phyloP scores from a whole-genome alignment of 2,329 filamentous ascomycete species.

The Fonsecaea erecta region DNA sequence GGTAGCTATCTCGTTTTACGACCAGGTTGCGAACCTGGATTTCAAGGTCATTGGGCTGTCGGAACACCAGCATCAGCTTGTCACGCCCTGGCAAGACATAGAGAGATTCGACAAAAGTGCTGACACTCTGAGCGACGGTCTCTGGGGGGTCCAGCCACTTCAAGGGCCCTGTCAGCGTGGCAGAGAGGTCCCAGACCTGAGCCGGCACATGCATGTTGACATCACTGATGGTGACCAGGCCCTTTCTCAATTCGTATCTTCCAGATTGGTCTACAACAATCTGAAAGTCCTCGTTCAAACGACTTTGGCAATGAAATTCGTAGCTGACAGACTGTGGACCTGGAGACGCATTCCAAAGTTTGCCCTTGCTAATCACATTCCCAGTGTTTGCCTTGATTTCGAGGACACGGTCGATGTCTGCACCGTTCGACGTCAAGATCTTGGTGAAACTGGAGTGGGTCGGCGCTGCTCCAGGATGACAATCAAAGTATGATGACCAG shows the following conservation, averaged over 20 bases:
- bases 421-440: conserved; percentile 47
- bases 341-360: conserved; percentile 23
- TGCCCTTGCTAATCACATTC: conserved; percentile 8
- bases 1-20: conserved; percentile 23
- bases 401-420: conserved; percentile 48
- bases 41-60: conserved; percentile 36
- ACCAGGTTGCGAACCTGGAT: conserved; percentile 30
- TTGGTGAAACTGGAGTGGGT: conserved; percentile 43
- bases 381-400: conserved; percentile 40
- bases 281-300: conserved; percentile 40
- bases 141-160: conserved; percentile 37
- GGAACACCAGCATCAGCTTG: conserved; percentile 40
- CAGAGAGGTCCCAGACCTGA: conserved; percentile 48
- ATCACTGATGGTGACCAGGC: conserved; percentile 40
- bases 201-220: conserved; percentile 48
- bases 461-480: conserved; percentile 2
- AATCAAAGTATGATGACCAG: conserved; percentile 44
- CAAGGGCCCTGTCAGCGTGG: conserved; percentile 40
- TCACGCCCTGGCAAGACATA: conserved; percentile 41
- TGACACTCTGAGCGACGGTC: conserved; percentile 40
- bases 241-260: conserved; percentile 39
- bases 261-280: conserved; percentile 44
- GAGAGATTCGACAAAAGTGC: conserved; percentile 43
- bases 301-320: conserved; percentile 48
- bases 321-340: conserved; percentile 39